Base-by-base conservation (phyloP, 1,284 basidiomycete species). In the Tilletia caries region DNA sequence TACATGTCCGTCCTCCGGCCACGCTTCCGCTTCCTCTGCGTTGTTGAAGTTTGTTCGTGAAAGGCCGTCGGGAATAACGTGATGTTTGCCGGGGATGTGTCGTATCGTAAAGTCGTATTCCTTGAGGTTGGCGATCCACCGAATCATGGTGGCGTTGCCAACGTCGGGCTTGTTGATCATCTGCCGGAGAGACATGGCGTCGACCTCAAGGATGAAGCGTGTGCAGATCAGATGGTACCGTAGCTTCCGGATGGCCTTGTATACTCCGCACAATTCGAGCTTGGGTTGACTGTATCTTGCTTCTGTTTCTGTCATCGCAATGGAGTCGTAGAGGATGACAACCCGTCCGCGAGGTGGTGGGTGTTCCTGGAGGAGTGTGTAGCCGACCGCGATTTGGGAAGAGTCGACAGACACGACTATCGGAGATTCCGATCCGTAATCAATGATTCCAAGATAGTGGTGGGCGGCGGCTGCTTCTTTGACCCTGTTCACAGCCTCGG, bases 151-250 rank as follows among this genome's bases (percentile, higher is more conserved):
- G 0, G 79, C 78, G 10, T 77, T 84, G 0, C 84, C 85, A 0
- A 85, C 75, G 46, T 86, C 84, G 0, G 86, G 86, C 23, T 86
- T 84, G 50, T 84, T 81, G 3, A 87, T 74, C 86, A 86, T 86
- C 0, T 84, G 85, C 41, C 84, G 82, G 50, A 87, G 84, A 67
- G 85, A 86, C 12, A 78, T 73, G 0, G 85, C 84, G 66, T 86
- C 85, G 0, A 85, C 80, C 69, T 86, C 84, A 0, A 86, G 78
- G 2, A 78, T 65, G 0, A 86, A 75, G 5, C 84, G 67, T 0
- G 84, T 66, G 0, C 85, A 85, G 18, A 85, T 79, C 3, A 86
- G 70, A 34, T 82, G 83, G 1, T 81, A 58, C 0, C 72, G 69
- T 23, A 73, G 69, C 0, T 75, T 73, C 5, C 76, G 71, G 2